Evolutionary conservation across 2,329 filamentous ascomycete genomes (phyloP).

Genomic region (Colletotrichum shisoi): DNA sequence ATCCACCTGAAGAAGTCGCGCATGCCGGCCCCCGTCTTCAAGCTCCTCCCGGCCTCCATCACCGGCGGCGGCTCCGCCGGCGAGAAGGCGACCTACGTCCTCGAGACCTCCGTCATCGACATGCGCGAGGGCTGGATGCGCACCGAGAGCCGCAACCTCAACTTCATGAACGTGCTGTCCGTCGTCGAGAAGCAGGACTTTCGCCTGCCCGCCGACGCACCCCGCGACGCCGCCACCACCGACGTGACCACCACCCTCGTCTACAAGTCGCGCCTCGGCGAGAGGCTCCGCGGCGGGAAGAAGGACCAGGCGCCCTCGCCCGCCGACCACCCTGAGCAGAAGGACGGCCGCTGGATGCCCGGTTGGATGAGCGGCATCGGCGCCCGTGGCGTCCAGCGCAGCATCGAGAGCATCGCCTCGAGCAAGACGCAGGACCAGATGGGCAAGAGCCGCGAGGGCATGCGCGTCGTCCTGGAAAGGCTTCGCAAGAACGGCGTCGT

Average conservation of each 20-base stretch:
- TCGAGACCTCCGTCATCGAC: slow-evolving; percentile 81
- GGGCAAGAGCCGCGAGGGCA: slow-evolving; percentile 81
- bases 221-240: slow-evolving; percentile 62
- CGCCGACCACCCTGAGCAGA: slow-evolving; percentile 50
- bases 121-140: slow-evolving; percentile 83
- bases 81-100: slow-evolving; percentile 79
- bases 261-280: slow-evolving; percentile 75
- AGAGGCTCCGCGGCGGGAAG: slow-evolving; percentile 65
- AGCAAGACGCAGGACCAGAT: slow-evolving; percentile 80
- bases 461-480: slow-evolving; percentile 81
- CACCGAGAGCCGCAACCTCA: slow-evolving; percentile 81
- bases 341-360: slow-evolving; percentile 60
- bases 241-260: slow-evolving; percentile 77
- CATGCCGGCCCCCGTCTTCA: slow-evolving; percentile 76
- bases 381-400: slow-evolving; percentile 75
- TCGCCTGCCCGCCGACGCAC: slow-evolving; percentile 52
- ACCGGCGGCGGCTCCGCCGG: slow-evolving; percentile 67
- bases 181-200: slow-evolving; percentile 81
- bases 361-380: slow-evolving; percentile 67
- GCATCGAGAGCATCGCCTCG: slow-evolving; percentile 80
- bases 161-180: slow-evolving; percentile 81
- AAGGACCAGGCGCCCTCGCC: slow-evolving; percentile 54
- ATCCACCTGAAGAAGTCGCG: slow-evolving; percentile 84
- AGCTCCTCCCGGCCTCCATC: slow-evolving; percentile 74
- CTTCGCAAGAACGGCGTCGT: slow-evolving; percentile 66